These are phyloP conservation scores for Rhodotorula babjevae DNA, from an alignment of 768 basidiomycete genomes.

Conservation along the genomic window DNA sequence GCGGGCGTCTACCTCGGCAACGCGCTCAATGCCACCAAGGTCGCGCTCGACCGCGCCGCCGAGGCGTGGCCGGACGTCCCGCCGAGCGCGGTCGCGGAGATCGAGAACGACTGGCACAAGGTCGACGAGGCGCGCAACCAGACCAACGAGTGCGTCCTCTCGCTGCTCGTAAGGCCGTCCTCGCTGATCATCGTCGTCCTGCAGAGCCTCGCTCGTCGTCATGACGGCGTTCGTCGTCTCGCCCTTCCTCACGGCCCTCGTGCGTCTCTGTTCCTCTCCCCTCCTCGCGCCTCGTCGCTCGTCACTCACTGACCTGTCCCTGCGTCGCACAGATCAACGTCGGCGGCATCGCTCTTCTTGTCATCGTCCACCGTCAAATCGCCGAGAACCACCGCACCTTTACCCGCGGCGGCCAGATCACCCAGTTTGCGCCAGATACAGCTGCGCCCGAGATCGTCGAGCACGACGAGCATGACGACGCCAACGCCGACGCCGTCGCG, in stretches of 20 bases:
- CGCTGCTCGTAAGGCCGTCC: rapidly evolving
- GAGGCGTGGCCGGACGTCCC: too few relatives aligned
- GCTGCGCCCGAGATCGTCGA: too few relatives aligned
- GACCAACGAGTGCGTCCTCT: not conserved
- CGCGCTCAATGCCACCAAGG: too few relatives aligned
- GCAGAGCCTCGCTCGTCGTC: not conserved
- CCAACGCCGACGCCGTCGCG: too few relatives aligned
- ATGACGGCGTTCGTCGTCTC: not conserved
- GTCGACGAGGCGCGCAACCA: too few relatives aligned
- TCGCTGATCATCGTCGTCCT: too few relatives aligned
- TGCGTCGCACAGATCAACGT: not conserved
- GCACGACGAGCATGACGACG: too few relatives aligned
- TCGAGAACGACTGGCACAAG: too few relatives aligned
- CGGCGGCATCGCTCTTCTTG: slow-evolving; percentile 2
- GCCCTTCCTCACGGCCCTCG: not conserved
- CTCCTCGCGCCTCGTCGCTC: too few relatives aligned
- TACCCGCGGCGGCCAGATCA: not conserved
- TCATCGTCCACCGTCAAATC: slow-evolving; percentile 8
- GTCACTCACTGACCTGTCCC: not conserved
- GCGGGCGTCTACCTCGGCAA: too few relatives aligned
- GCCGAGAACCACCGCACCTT: slow-evolving; percentile 1
- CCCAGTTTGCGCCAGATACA: not conserved
- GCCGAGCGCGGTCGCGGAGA: too few relatives aligned
- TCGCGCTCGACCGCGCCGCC: too few relatives aligned
- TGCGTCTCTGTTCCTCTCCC: not conserved